Conservation (phyloP, 1,284 basidiomycete genomes). For the Phlebopus sp. region DNA sequence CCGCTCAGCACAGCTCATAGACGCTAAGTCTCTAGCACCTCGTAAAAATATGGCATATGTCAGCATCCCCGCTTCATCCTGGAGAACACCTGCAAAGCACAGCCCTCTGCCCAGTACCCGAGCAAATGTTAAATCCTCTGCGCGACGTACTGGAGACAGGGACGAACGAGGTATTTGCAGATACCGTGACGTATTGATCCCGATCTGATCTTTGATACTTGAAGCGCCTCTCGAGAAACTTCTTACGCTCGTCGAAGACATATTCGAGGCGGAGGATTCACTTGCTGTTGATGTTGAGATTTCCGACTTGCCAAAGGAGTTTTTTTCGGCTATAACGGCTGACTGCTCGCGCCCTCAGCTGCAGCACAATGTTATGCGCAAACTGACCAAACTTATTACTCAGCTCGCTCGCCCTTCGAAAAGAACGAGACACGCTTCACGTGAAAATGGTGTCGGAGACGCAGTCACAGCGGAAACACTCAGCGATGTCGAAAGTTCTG, state of each 20-base stretch:
- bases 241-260: slow-evolving; percentile 70
- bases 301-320: slow-evolving; percentile 56
- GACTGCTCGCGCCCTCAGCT: slow-evolving; percentile 62
- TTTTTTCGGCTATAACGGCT: slow-evolving; percentile 61
- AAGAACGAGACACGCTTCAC: slow-evolving; percentile 44
- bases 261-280: slow-evolving; percentile 86
- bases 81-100: slow-evolving; percentile 39
- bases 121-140: slow-evolving; percentile 43
- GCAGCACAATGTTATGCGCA: slow-evolving; percentile 57
- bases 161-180: slow-evolving; percentile 63
- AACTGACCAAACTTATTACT: slow-evolving; percentile 64
- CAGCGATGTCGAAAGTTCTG: slow-evolving; percentile 60
- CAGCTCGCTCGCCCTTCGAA: slow-evolving; percentile 65
- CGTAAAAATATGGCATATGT: slow-evolving; percentile 55
- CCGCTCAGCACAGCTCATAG: slow-evolving; percentile 43
- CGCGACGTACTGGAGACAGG: slow-evolving; percentile 65
- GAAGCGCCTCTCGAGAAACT: slow-evolving; percentile 75
- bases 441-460: slow-evolving; percentile 34
- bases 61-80: slow-evolving; percentile 48
- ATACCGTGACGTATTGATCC: neutral
- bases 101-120: slow-evolving; percentile 25
- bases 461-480: slow-evolving; percentile 51
- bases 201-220: slow-evolving; percentile 9
- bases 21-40: slow-evolving; percentile 25
- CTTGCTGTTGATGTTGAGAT: slow-evolving; percentile 64